Conservation (phyloP, 2,329 filamentous ascomycete genomes). For the Stagonosporopsis tanaceti region DNA sequence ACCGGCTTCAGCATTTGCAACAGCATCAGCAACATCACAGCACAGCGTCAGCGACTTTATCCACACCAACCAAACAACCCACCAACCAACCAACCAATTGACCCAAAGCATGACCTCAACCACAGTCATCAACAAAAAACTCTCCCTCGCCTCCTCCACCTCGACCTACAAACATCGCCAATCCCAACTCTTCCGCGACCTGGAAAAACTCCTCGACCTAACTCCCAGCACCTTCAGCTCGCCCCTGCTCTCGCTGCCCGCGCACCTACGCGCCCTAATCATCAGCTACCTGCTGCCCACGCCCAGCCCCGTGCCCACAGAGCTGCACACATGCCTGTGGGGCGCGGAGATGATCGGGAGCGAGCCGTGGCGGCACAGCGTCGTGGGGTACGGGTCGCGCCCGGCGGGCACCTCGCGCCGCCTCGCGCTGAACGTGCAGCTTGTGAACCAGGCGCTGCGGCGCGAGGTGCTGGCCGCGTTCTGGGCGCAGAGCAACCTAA, state of each 20-base stretch:
- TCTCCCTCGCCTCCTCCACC: constrained; percentile 26
- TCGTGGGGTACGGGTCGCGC: constrained; percentile 39
- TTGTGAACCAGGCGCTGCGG: constrained; percentile 44
- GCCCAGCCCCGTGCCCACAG: constrained; percentile 27
- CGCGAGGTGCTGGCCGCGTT: constrained; percentile 41
- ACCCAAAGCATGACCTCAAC: constrained; percentile 13
- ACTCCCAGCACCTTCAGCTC: constrained; percentile 45
- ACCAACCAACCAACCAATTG: no score
- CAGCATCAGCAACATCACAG: neutral
- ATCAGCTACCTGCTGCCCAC: constrained; percentile 38
- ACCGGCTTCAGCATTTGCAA: neutral
- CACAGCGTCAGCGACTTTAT: neutral
- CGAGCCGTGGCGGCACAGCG: constrained; percentile 46
- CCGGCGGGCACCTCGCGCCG: constrained; percentile 3
- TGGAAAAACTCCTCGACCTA: constrained; percentile 46
- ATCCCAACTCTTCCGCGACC: constrained; percentile 43
- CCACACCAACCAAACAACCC: neutral
- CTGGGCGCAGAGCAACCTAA: constrained; percentile 40
- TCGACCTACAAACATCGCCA: constrained; percentile 41
- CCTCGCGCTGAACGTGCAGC: constrained; percentile 34
- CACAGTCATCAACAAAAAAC: constrained; percentile 11
- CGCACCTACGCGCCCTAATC: constrained; percentile 38
- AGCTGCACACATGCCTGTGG: constrained; percentile 48
- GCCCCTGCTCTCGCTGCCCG: constrained; percentile 41
- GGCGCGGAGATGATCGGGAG: constrained; percentile 43